Percentiles rank a stretch among this genome's conserved stretches.
Conservation (phyloP, 768 basidiomycete genomes). For the Phanerochaete carnosa region DNA sequence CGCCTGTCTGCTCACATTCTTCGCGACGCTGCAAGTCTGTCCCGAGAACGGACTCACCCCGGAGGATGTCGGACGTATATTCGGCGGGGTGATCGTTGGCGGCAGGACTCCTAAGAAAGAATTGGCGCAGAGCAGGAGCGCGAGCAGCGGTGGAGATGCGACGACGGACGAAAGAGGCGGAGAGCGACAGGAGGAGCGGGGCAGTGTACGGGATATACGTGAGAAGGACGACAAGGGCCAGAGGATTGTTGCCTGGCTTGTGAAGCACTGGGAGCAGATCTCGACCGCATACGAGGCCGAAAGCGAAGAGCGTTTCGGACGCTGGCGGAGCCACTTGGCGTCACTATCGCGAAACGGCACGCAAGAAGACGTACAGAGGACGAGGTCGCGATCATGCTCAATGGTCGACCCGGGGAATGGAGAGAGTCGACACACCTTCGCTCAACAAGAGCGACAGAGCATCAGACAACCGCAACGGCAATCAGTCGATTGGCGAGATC, state of each 20-base stretch:
- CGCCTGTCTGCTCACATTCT: constrained; percentile 44
- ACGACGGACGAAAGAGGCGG: not conserved
- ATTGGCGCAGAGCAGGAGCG: not conserved
- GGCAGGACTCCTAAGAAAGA: constrained; percentile 13
- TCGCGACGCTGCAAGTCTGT: constrained; percentile 48
- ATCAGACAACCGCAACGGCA: not conserved
- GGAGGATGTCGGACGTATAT: constrained; percentile 44
- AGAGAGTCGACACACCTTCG: not conserved
- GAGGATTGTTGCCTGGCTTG: constrained; percentile 8
- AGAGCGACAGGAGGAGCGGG: not conserved
- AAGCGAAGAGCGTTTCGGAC: not conserved
- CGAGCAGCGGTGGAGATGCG: not conserved
- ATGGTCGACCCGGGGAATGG: not conserved
- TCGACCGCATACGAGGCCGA: constrained; percentile 6
- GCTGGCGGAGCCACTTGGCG: not conserved
- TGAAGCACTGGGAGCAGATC: constrained; percentile 11
- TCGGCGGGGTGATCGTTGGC: constrained; percentile 40
- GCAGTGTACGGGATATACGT: not conserved
- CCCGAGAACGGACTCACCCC: constrained; percentile 47
- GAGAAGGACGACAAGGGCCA: constrained; percentile 1
- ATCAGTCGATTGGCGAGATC: not conserved
- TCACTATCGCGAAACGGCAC: not conserved
- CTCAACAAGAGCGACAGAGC: not conserved
- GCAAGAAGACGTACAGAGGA: not conserved
- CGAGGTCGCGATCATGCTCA: not conserved